Evolutionary conservation across 352 stramenopile species (phyloP), one percentile per base, ranked within the genome.

Genomic region (Halophytophthora batemanensis): DNA sequence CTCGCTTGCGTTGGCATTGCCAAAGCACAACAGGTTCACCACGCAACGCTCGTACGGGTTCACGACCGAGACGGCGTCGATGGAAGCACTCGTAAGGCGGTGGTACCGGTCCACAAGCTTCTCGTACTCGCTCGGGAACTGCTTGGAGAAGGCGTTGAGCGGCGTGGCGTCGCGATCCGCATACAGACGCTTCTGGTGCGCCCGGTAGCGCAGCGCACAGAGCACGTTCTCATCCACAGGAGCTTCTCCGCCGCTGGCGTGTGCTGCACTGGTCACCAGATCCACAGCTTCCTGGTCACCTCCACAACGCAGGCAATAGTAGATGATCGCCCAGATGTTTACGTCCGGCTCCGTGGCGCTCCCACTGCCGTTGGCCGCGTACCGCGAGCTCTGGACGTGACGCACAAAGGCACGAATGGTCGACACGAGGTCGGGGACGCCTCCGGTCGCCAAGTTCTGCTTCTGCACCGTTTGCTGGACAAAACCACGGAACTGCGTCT

Each of bases 401-500:
- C 81, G 78, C 21, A 90, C 79, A 23, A 90, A 94, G 10, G 81
- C 80, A n/a, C 73, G 77, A 15, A 94, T 64, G 29, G 61, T 86
- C n/a, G 83, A 74, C 39, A 90, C 66, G 3, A 91, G 52, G 42
- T 87, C 74, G 2, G 79, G 78, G 7, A 90, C 68, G 3, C 83
- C 81, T 28, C 83, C 83, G 10, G 72, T 91, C 28, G 83, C 73
- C 33, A 90, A 56, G 22, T 74, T 64, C 42, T 92, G 72, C 56
- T 90, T 85, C 53, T 87, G 71, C 17, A 92, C 75, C 7, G 75
- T 90, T 52, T 88, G 78, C 61, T 90, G 77, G n/a, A 94, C 66
- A 39, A 88, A 90, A 2, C 53, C 45, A 31, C 71, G 76, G 62
- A 90, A 94, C 45, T 90, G 83, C 35, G 70, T 83, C 55, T 94